Conservation (phyloP, 495 filamentous ascomycete species). For the Delitschia confertaspora region DNA sequence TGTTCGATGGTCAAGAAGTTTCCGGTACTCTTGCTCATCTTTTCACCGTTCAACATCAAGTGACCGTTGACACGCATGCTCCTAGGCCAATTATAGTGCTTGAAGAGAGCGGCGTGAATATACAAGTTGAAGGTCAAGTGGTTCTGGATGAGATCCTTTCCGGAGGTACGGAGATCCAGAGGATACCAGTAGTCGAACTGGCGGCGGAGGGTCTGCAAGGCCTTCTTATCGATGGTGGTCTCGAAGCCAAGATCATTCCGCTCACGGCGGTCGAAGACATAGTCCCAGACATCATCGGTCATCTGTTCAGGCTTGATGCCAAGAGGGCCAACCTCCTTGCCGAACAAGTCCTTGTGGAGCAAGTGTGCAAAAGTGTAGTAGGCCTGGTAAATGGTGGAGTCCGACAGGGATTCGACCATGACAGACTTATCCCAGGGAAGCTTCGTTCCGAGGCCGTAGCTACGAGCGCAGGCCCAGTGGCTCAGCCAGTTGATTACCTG, state of each 20-base stretch:
- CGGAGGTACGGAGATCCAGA: conserved; percentile 68
- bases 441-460: conserved; percentile 87
- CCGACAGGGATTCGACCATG: conserved; percentile 84
- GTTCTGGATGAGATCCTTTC: conserved; percentile 39
- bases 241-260: conserved; percentile 38
- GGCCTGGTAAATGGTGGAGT: conserved; percentile 90
- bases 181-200: conserved; percentile 98
- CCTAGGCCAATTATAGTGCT: conserved; percentile 74
- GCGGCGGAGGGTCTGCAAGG: conserved; percentile 67
- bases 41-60: conserved; percentile 86
- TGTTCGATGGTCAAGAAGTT: conserved; percentile 92
- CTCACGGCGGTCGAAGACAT: conserved; percentile 65
- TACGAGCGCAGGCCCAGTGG: conserved; percentile 89
- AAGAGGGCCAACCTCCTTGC: conserved; percentile 56
- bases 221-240: conserved; percentile 60
- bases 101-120: conserved; percentile 85
- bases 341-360: conserved; percentile 75
- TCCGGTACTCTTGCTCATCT: conserved; percentile 92
- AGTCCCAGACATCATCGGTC: conserved; percentile 96
- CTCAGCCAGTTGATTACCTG: conserved; percentile 82
- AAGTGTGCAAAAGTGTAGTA: conserved; percentile 93
- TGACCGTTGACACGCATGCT: conserved; percentile 84
- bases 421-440: conserved; percentile 85
- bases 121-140: conserved; percentile 97
- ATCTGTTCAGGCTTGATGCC: conserved; percentile 75